phyloP scores from a whole-genome alignment of 495 filamentous ascomycete species.

The Thermochaetoides thermophila region DNA sequence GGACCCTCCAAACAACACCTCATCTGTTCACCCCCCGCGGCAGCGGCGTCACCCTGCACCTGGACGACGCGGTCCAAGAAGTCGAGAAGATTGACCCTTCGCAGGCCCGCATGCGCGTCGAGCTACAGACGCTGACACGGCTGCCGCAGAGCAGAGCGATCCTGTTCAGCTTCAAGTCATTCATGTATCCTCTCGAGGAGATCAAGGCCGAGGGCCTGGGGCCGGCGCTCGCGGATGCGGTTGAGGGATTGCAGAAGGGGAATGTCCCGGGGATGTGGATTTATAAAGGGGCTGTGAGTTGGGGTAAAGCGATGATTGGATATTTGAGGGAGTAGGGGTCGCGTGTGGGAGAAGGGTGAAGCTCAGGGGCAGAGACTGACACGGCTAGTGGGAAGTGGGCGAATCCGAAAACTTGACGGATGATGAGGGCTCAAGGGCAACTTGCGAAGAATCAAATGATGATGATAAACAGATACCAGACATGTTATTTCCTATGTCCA shows the following conservation, averaged over 20 bases:
- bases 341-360: too few species aligned
- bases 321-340: constrained; percentile 34
- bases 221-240: constrained; percentile 49
- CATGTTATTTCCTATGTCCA: too few species aligned
- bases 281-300: constrained; percentile 55
- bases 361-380: too few species aligned
- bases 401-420: too few species aligned
- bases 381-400: too few species aligned
- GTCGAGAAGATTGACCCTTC: constrained; percentile 37
- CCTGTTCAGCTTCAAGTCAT: constrained; percentile 71
- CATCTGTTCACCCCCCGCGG: too few species aligned
- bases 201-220: constrained; percentile 57
- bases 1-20: neutral
- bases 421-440: too few species aligned
- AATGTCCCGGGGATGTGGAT: constrained; percentile 51
- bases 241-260: constrained; percentile 56
- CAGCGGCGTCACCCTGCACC: constrained; percentile 35
- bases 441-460: too few species aligned
- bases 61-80: constrained; percentile 26
- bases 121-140: constrained; percentile 65
- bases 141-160: constrained; percentile 50
- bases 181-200: constrained; percentile 50
- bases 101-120: constrained; percentile 44
- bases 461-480: too few species aligned
- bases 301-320: constrained; percentile 47